These are phyloP conservation scores for Nasturtium officinale DNA, from an alignment of 345 rosid genomes.

Conservation along the genomic window DNA sequence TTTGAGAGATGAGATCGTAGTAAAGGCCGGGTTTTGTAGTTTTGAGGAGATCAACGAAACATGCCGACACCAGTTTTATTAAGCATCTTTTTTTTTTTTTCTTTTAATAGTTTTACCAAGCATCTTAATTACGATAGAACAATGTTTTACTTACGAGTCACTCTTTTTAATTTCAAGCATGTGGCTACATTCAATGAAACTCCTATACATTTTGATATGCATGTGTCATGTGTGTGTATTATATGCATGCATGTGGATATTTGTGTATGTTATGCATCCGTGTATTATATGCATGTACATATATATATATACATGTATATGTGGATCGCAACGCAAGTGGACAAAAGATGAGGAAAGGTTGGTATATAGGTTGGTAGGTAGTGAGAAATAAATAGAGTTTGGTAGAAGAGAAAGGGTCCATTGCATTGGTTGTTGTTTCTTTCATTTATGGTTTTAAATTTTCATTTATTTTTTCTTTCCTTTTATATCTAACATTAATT, in stretches of 20 bases:
- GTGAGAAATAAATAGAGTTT: conserved; percentile 43
- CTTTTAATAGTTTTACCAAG: neutral
- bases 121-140: conserved; percentile 6
- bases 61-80: neutral
- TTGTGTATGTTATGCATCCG: conserved; percentile 1
- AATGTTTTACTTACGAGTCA: conserved; percentile 14
- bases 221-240: neutral
- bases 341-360: conserved; percentile 41
- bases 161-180: conserved; percentile 19
- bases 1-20: conserved; percentile 20
- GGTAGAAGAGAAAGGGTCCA: conserved; percentile 47
- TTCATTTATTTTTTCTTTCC: neutral
- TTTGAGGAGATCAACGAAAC: conserved; percentile 5
- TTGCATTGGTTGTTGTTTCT: conserved; percentile 47
- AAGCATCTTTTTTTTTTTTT: neutral
- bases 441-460: conserved; percentile 24
- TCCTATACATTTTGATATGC: neutral
- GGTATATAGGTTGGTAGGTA: conserved; percentile 48
- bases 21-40: neutral
- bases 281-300: neutral
- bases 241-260: neutral
- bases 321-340: conserved; percentile 36
- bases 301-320: neutral
- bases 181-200: conserved; percentile 33
- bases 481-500: conserved; percentile 18